A percentile compares a stretch with the other conserved stretches of the same genome.
Evolutionary conservation across 2,329 filamentous ascomycete species (phyloP).

Genomic region (Aureobasidium melanogenum): DNA sequence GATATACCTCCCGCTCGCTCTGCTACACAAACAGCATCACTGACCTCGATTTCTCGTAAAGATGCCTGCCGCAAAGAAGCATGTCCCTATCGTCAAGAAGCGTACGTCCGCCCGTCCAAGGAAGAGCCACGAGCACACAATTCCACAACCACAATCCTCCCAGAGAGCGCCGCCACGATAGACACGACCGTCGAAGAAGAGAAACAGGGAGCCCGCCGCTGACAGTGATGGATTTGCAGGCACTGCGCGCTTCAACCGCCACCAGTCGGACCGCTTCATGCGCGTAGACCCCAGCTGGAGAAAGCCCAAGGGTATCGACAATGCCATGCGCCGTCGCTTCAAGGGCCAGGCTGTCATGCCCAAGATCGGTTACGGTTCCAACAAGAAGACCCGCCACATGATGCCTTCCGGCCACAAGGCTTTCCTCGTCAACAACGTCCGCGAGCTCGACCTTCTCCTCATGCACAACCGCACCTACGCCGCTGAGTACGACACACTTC

Average conservation of each 20-base stretch:
- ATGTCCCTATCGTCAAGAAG: constrained; percentile 99
- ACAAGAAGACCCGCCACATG: constrained; percentile 99
- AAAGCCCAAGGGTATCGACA: constrained; percentile 99
- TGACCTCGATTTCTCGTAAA: constrained; percentile 28
- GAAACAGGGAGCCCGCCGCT: constrained; percentile 16
- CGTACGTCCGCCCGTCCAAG: constrained; percentile 65
- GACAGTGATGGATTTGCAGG: constrained; percentile 45
- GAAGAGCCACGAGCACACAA: neutral
- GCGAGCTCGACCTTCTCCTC: constrained; percentile 92
- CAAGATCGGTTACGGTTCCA: constrained; percentile 98
- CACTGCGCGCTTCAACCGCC: constrained; percentile 90
- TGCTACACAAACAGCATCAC: neutral
- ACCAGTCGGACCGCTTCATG: constrained; percentile 97
- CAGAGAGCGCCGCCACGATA: neutral
- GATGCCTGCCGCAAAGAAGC: constrained; percentile 99
- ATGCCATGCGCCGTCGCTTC: constrained; percentile 93
- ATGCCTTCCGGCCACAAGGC: constrained; percentile 99
- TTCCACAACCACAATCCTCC: neutral
- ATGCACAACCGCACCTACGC: constrained; percentile 99
- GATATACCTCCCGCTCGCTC: neutral
- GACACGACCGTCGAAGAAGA: neutral
- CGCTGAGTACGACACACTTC: constrained; percentile 68
- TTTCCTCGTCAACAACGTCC: constrained; percentile 96
- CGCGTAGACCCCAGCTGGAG: constrained; percentile 86
- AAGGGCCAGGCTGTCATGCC: constrained; percentile 94